Evolutionary conservation across 371 early-diverging fungal genomes (phyloP), one percentile per base, ranked within the genome.

Genomic region (Syncephalastrum monosporum): DNA sequence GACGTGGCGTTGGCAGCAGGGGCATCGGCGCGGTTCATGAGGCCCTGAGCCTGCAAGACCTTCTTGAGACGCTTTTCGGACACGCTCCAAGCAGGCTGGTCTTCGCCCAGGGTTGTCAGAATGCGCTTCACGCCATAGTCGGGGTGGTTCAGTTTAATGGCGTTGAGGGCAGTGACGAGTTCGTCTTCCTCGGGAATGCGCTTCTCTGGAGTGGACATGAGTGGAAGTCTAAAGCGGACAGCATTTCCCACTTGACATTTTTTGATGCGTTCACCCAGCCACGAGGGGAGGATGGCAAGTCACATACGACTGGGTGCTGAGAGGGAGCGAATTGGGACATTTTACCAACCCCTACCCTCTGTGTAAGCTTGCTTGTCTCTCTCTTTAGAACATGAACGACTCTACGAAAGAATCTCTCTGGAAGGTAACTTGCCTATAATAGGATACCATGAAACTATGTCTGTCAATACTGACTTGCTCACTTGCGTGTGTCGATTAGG

Each of bases 21-120:
- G 45, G 21, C 10, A 17, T 27, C 42, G 56, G 29, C 48, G 49
- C 21, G 33, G 43, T 69, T 62, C 10, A 65, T 72, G 21, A 84
- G 71, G 15, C 86, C 84, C 16, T 72, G 65, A 5, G 75, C 60
- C 52, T 75, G 71, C 83, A 87, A 77, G 60, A 79, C 60, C 68
- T 85, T 87, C 62, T 84, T 84, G 53, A 87, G 81, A 43, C 85
- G 85, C 67, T 87, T 85, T 62, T 87, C 87, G 42, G 81, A 77
- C 45, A 87, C 83, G 45, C 78, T 71, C 87, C 87, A 87, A 0
- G 74, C 60, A 3, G 82, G 79, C 45, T 83, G 69, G 17, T 67
- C 61, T n/a, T 65, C 59, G 42, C 68, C 62, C 13, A 85, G 58
- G 42, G 73, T 65, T 5, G 67, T 59, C 10, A 77, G 60, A n/a